Percentiles rank a stretch among this genome's conserved stretches.
phyloP scores from a whole-genome alignment of 2,329 filamentous ascomycete species.

The Xylaria sp. region DNA sequence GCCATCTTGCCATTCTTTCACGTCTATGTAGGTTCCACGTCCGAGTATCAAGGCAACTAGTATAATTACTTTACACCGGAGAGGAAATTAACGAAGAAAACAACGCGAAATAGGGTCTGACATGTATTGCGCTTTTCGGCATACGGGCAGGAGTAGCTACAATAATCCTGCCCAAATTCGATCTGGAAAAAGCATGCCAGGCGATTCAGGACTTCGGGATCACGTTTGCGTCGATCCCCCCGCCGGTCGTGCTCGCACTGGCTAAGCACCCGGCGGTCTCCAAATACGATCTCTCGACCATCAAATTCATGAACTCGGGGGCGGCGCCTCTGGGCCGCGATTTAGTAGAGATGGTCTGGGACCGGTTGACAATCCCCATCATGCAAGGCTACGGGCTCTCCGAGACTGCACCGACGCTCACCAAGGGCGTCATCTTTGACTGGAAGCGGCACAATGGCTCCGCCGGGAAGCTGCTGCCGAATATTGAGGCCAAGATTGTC shows the following conservation, averaged over 20 bases:
- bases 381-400: slow-evolving; percentile 94
- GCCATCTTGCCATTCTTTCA: slow-evolving; percentile 90
- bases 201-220: slow-evolving; percentile 77
- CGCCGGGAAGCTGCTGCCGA: slow-evolving; percentile 78
- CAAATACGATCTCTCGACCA: slow-evolving; percentile 78
- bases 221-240: slow-evolving; percentile 82
- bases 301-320: slow-evolving; percentile 86
- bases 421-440: slow-evolving; percentile 74
- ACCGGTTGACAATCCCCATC: slow-evolving; percentile 75
- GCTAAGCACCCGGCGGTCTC: slow-evolving; percentile 78
- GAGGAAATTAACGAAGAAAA: not conserved
- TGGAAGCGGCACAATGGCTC: slow-evolving; percentile 80
- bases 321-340: slow-evolving; percentile 85
- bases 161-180: slow-evolving; percentile 79
- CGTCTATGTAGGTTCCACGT: slow-evolving; percentile 78
- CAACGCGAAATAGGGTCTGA: slow-evolving; percentile 59
- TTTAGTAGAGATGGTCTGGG: slow-evolving; percentile 76
- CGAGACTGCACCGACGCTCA: slow-evolving; percentile 82
- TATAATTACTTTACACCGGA: not conserved
- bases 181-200: slow-evolving; percentile 77
- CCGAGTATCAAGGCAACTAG: not conserved
- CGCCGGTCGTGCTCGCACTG: slow-evolving; percentile 80
- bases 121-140: slow-evolving; percentile 72
- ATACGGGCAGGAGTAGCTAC: slow-evolving; percentile 69
- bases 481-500: slow-evolving; percentile 83